Evolutionary conservation across 345 rosid genomes (phyloP).

Genomic region (Toxicodendron radicans): DNA sequence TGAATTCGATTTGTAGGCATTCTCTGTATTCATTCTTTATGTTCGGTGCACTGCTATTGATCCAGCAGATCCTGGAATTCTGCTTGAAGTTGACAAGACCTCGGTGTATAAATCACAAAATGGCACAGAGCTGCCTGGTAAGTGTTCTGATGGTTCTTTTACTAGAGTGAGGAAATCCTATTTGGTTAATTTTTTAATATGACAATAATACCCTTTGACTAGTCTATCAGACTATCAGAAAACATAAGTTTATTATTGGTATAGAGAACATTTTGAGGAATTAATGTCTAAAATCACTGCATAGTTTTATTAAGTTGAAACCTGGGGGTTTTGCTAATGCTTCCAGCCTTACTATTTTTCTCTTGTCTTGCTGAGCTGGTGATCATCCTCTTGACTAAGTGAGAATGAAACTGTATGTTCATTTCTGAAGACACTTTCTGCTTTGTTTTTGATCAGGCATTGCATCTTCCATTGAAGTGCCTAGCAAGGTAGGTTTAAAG

Average conservation of each 20-base stretch:
- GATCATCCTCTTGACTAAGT: neutral
- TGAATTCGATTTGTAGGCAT: slow-evolving; percentile 47
- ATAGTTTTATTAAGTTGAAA: neutral
- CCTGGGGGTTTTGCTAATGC: slow-evolving; percentile 2
- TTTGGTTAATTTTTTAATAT: neutral
- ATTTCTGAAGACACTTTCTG: slow-evolving; percentile 14
- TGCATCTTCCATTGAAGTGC: slow-evolving; percentile 52
- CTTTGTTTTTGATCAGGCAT: slow-evolving; percentile 44
- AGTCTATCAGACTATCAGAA: neutral
- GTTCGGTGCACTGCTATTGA: slow-evolving; percentile 86
- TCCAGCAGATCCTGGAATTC: slow-evolving; percentile 94
- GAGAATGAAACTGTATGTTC: slow-evolving; percentile 18
- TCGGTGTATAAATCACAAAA: slow-evolving; percentile 58
- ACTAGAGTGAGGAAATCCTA: neutral
- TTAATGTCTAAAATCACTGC: neutral
- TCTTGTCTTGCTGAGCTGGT: neutral
- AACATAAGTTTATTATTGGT: neutral
- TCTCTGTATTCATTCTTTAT: slow-evolving; percentile 72
- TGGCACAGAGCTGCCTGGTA: slow-evolving; percentile 47
- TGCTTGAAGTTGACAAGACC: slow-evolving; percentile 50
- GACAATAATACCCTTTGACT: neutral
- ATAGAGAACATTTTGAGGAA: neutral
- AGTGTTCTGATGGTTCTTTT: slow-evolving; percentile 13
- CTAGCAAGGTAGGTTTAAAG: slow-evolving; percentile 38
- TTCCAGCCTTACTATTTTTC: slow-evolving; percentile 3